Evolutionary conservation across 495 filamentous ascomycete species (phyloP).

Genomic region (Cercophora samala): DNA sequence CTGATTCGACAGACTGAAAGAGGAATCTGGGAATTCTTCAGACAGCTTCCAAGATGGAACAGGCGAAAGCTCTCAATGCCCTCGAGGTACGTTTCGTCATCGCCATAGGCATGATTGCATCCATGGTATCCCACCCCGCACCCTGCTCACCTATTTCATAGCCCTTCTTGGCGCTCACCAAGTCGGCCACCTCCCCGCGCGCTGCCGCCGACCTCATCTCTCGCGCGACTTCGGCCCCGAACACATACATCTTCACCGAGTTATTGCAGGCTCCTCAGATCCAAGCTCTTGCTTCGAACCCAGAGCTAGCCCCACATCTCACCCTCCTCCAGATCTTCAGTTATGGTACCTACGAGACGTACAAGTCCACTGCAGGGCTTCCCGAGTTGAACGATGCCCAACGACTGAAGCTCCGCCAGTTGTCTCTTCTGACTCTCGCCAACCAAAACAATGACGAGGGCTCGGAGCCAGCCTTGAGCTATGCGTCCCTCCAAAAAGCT

Average conservation of each 20-base stretch:
- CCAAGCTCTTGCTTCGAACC: slow-evolving; percentile 60
- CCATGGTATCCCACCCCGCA: slow-evolving; percentile 7
- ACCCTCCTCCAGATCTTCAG: slow-evolving; percentile 86
- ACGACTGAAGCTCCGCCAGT: slow-evolving; percentile 80
- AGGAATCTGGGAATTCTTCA: slow-evolving; percentile 1
- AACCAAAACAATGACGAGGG: slow-evolving; percentile 45
- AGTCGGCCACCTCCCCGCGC: slow-evolving; percentile 76
- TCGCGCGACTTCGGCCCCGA: slow-evolving; percentile 80
- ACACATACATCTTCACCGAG: slow-evolving; percentile 94
- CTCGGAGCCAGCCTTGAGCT: slow-evolving; percentile 54
- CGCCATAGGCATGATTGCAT: background rate
- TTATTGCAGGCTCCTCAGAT: slow-evolving; percentile 80
- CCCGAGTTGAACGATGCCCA: slow-evolving; percentile 71
- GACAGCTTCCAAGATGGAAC: slow-evolving; percentile 63
- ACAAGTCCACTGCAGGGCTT: slow-evolving; percentile 51
- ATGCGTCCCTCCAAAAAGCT: slow-evolving; percentile 59
- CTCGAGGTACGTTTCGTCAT: slow-evolving; percentile 50
- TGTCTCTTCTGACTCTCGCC: slow-evolving; percentile 78
- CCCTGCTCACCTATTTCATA: slow-evolving; percentile 35
- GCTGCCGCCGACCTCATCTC: slow-evolving; percentile 81
- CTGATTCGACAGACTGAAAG: background rate
- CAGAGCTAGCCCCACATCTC: slow-evolving; percentile 51
- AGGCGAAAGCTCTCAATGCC: slow-evolving; percentile 78
- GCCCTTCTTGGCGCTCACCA: slow-evolving; percentile 84
- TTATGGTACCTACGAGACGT: slow-evolving; percentile 82